Base-by-base conservation (phyloP, 2,329 filamentous ascomycete species). In the Emergomyces orientalis region DNA sequence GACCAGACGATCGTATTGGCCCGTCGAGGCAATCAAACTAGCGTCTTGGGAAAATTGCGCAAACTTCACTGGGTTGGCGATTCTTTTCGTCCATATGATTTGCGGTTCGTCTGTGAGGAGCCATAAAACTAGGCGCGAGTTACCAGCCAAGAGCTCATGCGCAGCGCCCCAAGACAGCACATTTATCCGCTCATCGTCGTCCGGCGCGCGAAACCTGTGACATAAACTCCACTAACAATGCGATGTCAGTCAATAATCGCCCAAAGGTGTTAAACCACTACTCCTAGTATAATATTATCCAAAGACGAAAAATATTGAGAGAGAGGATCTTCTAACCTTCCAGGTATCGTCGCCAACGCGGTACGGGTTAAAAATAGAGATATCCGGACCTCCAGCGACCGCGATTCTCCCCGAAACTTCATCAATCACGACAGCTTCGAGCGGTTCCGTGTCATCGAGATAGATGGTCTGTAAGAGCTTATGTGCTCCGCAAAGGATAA, bases 391-490 rank as follows among this genome's bases (percentile, higher is more conserved):
- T 37, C 88, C 88, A 69, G 88, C 89, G 25, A 86, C 85, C 49
- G 91, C 90, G 74, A 97, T 90, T 79, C 90, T 95, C 58, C 92
- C 94, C 9, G 88, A 88, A 22, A 81, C 78, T 72, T 95, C 88
- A 71, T 97, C 90, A 65, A 97, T 84, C 37, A 86, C 84, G 66
- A 97, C 85, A 34, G 91, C 88, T 66, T 91, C 84, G 34, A 97
- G 81, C 30, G 79, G 65, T 43, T 51, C 75, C 51, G 82, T 79
- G 67, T 90, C 85, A 71, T 95, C 89, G 71, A 94, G 87, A 78
- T 96, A 96, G 68, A 96, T 88, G 3, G 92, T 97, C 75, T 99
- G 94, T 41, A 96, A 77, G 66, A 97, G 84, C 62, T 84, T 84
- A 65, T 87, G 82, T 60, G 89, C 84, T 59, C 86, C 88, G 71